A percentile compares a stretch with the other conserved stretches of the same genome.
Conservation (phyloP, 1,284 basidiomycete species). For the Phylloboletellus chloephorus region DNA sequence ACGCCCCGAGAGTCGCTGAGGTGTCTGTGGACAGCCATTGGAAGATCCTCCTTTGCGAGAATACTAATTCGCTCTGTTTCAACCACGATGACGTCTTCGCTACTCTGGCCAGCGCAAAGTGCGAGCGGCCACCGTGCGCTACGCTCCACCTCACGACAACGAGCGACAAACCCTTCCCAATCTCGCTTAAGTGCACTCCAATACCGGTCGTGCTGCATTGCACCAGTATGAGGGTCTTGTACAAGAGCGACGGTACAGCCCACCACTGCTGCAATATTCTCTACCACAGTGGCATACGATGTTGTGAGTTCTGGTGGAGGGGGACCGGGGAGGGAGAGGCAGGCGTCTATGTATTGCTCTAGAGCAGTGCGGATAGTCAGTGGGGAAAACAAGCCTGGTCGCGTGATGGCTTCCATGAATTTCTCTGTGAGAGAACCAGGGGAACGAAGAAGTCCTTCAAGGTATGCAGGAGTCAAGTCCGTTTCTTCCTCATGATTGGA, state of each 20-base stretch:
- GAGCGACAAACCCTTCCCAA: slow-evolving; percentile 89
- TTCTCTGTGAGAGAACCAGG: slow-evolving; percentile 71
- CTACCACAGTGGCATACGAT: slow-evolving; percentile 63
- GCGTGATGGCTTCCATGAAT: slow-evolving; percentile 78
- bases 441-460: slow-evolving; percentile 74
- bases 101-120: slow-evolving; percentile 48
- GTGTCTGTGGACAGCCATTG: slow-evolving; percentile 52
- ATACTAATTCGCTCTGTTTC: slow-evolving; percentile 74
- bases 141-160: slow-evolving; percentile 82
- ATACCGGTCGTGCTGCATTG: slow-evolving; percentile 71
- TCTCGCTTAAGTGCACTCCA: slow-evolving; percentile 82
- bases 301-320: slow-evolving; percentile 47
- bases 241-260: slow-evolving; percentile 76
- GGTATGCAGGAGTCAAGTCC: slow-evolving; percentile 79
- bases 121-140: slow-evolving; percentile 79
- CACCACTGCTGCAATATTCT: slow-evolving; percentile 79
- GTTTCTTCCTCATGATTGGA: slow-evolving; percentile 57
- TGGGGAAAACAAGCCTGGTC: slow-evolving; percentile 82
- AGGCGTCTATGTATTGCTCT: slow-evolving; percentile 72
- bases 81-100: slow-evolving; percentile 55
- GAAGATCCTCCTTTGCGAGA: slow-evolving; percentile 61
- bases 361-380: slow-evolving; percentile 76
- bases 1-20: slow-evolving; percentile 39
- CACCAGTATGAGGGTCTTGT: slow-evolving; percentile 73
- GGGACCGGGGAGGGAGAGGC: slow-evolving; percentile 59